Base-by-base conservation (phyloP, 805 yeast genomes). In the Candida silvatica region DNA sequence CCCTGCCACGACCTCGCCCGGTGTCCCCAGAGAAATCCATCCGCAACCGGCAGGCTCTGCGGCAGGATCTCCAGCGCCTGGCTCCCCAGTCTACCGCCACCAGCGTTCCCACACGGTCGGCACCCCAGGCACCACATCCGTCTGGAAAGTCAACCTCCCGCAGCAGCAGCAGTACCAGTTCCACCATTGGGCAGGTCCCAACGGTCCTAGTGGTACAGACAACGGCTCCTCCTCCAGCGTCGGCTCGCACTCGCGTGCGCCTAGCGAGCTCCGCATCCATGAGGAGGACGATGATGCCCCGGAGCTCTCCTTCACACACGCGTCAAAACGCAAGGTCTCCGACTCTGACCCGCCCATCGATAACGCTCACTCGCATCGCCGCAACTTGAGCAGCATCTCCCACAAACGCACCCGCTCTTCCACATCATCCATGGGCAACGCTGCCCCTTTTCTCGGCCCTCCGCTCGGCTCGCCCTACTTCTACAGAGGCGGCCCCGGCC, bases 151-250 rank as follows among this genome's bases (percentile, higher is more conserved):
- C 7, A 49, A 42, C 26, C 36, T 53, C 3, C 60, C 61, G 2
- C 55, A 51, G 34, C 53, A 54, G 27, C 54, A 50, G 25, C 56
- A 54, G 26, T 58, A 44, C 37, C 60, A 58, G 34, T 59, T 59
- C 37, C 62, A 59, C 32, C 60, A 58, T 36, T 59, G 61, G 61
- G 38, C 51, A 7, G 61, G 57, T 3, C 60, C 61, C 1, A 45
- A 42, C n/a, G 41, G 43, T 7, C 24, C 24, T 12, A 5, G 41
- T 39, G 29, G 48, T 14, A 28, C 18, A 6, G n/a, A n/a, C n/a
- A 12, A 12, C 12, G 24, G 30, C 11, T 27, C 30, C n/a, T 5
- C 16, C 16, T 6, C 5, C 20, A 24, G n/a, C 11, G 7, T 20
- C 12, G 17, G 26, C 27, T 14, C 29, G 32, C 24, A 22, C 12